phyloP scores from a whole-genome alignment of 2,329 filamentous ascomycete species.

The Aureobasidium sp. region DNA sequence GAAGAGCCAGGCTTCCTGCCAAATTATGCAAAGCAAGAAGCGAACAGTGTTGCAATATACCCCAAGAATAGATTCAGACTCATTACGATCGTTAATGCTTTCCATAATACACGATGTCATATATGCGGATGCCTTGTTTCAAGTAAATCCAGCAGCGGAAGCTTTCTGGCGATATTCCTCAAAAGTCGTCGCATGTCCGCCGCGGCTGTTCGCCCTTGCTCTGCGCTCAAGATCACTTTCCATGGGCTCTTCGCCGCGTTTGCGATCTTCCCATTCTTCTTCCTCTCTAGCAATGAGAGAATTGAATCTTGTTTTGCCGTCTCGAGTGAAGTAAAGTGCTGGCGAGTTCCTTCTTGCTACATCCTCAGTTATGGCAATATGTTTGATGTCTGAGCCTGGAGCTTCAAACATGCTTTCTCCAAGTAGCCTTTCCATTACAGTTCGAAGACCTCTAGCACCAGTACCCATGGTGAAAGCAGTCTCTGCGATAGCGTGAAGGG shows the following conservation, averaged over 20 bases:
- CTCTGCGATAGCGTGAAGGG: constrained; percentile 73
- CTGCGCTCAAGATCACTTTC: constrained; percentile 24
- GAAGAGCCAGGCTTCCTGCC: neutral
- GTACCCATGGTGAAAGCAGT: constrained; percentile 64
- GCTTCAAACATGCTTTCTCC: constrained; percentile 43
- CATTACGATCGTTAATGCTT: neutral
- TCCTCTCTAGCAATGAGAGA: constrained; percentile 37
- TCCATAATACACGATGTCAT: neutral
- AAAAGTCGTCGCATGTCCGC: constrained; percentile 33
- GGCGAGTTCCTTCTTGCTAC: constrained; percentile 37
- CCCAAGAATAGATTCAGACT: neutral
- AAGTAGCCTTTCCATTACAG: constrained; percentile 43
- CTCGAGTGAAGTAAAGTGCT: constrained; percentile 39
- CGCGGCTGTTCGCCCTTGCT: constrained; percentile 25
- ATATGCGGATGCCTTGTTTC: neutral
- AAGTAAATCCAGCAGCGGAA: constrained; percentile 28
- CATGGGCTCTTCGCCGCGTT: constrained; percentile 23
- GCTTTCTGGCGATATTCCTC: constrained; percentile 42
- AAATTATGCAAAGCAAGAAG: neutral
- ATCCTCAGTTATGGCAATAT: constrained; percentile 40
- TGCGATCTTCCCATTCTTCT: constrained; percentile 39
- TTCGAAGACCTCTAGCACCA: constrained; percentile 49
- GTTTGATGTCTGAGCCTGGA: constrained; percentile 39
- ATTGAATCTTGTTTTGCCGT: constrained; percentile 33
- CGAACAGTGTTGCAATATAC: neutral